A percentile compares a stretch with the other conserved stretches of the same genome.
Evolutionary conservation across 805 yeast species (phyloP).

Genomic region (Hanseniaspora clermontiae): DNA sequence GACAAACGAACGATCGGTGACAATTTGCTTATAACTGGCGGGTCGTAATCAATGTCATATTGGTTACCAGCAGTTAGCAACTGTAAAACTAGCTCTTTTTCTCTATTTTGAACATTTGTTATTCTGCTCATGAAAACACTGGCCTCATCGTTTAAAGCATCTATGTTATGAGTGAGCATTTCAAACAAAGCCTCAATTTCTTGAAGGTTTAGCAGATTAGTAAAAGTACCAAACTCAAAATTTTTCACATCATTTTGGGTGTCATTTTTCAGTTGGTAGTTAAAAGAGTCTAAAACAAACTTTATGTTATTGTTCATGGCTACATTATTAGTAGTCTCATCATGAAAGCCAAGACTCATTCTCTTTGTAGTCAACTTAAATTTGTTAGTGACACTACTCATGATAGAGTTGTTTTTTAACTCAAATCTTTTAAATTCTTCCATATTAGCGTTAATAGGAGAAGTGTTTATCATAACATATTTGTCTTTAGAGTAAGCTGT

Average conservation of each 20-base stretch:
- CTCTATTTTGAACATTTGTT: constrained; percentile 15
- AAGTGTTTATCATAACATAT: neutral
- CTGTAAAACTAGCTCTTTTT: constrained; percentile 31
- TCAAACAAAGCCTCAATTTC: constrained; percentile 13
- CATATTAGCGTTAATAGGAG: neutral
- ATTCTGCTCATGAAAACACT: neutral
- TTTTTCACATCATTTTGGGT: neutral
- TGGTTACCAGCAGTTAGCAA: constrained; percentile 37
- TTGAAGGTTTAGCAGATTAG: constrained; percentile 22
- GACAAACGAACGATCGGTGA: constrained; percentile 65
- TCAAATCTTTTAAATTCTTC: neutral
- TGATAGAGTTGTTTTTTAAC: constrained; percentile 3
- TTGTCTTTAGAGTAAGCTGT: neutral
- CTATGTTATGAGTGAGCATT: constrained; percentile 13
- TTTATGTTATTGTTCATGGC: neutral
- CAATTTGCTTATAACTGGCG: constrained; percentile 81
- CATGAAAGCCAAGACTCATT: neutral
- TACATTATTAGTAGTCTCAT: neutral
- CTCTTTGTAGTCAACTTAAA: neutral
- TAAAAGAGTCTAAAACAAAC: constrained; percentile 7
- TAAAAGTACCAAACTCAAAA: constrained; percentile 41
- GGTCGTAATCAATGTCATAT: constrained; percentile 60
- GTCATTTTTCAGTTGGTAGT: neutral
- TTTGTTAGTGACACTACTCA: neutral
- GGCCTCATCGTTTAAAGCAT: neutral